Base-by-base conservation (phyloP, 2,329 filamentous ascomycete species). In the Phyllosticta ampelicida region DNA sequence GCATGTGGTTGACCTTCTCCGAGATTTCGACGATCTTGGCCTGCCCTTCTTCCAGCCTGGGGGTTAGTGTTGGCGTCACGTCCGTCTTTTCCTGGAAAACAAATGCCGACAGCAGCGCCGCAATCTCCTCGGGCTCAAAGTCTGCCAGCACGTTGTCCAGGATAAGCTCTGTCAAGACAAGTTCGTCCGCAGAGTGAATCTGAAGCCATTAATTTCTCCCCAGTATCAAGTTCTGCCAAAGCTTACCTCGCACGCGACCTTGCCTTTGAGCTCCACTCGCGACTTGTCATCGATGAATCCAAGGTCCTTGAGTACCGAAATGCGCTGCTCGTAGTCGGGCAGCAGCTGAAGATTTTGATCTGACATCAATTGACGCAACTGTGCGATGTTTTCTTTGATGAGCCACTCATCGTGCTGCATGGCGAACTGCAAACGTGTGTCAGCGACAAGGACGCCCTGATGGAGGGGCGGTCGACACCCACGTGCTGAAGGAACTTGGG, bases 21-120 rank as follows among this genome's bases (percentile, higher is more conserved):
- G 90, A 89, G 52, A 99, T 94, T 61, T 84, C 83, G 61, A 97
- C 83, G 64, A 99, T 96, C 9, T 86, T 90, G 60, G 87, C 85
- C 67, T 88, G 87, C 10, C 91, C 94, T 26, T 83, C 83, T 68
- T 95, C 87, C 10, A 99, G 82, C 54, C 84, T 87, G 3, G 87
- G 84, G 0, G 90, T 95, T 60, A 99, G 77, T 3, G 85, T 88
- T 0, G 94, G 92, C 18, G 86, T 83, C 5, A 81, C 81, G 23
- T 90, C 86, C 0, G 94, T 96, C 75, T 96, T 97, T 70, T 99
- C 94, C 69, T 97, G 90, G 78, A 99, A 99, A 1, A 99, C 91
- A 70, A 99, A 99, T 1, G 89, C 85, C 0, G 91, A 96, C 2
- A 99, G 80, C 2, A 99, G 79, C 10, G 94, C 91, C 0, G 95